Evolutionary conservation across 345 rosid genomes (phyloP), one percentile per base, ranked within the genome.

Genomic region (Geranium brycei): DNA sequence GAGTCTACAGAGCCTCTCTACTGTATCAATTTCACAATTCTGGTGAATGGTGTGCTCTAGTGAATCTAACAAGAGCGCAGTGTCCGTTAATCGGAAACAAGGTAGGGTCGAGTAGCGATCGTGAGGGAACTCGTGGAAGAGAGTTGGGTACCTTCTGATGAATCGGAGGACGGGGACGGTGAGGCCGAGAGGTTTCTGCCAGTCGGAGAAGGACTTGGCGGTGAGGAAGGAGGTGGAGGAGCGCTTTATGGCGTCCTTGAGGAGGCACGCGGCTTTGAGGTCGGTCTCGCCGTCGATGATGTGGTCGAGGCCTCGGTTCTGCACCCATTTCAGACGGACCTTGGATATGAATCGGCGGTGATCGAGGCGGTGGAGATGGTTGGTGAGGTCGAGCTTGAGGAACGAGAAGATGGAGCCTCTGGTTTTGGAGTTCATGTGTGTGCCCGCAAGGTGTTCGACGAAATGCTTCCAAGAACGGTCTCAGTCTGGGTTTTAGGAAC

Each of bases 141-240:
- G 1, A 58, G 47, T 32, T 57, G 61, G 58, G 62, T 41, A 80
- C 85, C 99, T 84, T 83, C 99, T 91, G 62, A 90, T 59, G 73
- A 93, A 90, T 62, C 97, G 97, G 51, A 91, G 85, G 72, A 88
- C 96, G 41, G 92, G 99, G 55, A 95, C 79, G 66, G 97, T 88
- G 79, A 95, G 96, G 31, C 97, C 97, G 53, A 91, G 92, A 66
- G 87, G 87, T 69, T 85, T 91, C 66, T 90, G 96, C 97, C 99
- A 88, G 17, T 90, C 97, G 15, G 87, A 72, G 60, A 93, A 79
- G 61, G 97, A 86, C 75, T 85, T 88, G 3, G 97, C 88, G 4
- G 96, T 91, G 75, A 95, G 92, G 75, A 88, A 95, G 19, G 85
- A 96, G 35, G 86, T 83, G 19, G 92, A 80, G 32, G 92, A 90